A percentile compares a stretch with the other conserved stretches of the same genome.
Evolutionary conservation across 129 eudicot genomes (phyloP).

Genomic region (Dittrichia graveolens): DNA sequence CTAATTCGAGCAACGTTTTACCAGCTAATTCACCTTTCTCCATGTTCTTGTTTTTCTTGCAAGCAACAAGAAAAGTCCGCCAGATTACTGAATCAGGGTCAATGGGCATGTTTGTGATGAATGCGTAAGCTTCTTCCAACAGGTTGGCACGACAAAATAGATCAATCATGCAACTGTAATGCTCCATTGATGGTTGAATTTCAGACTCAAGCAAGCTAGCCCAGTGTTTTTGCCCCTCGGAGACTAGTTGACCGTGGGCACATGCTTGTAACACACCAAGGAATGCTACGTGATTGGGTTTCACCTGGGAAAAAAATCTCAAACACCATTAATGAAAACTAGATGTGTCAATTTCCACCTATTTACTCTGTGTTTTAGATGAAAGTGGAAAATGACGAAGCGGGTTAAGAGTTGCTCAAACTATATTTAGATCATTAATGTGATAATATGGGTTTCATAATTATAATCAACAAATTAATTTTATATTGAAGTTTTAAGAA

Average conservation of each 20-base stretch:
- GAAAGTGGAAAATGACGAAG: too few species aligned
- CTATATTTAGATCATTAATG: too few species aligned
- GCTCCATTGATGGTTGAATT: slow-evolving; percentile 61
- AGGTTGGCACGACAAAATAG: slow-evolving; percentile 52
- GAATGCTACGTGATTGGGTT: slow-evolving; percentile 60
- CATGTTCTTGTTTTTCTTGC: slow-evolving; percentile 50
- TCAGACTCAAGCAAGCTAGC: slow-evolving; percentile 49
- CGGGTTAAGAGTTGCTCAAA: too few species aligned
- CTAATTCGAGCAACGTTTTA: slow-evolving; percentile 45
- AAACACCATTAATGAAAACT: slow-evolving; percentile 1
- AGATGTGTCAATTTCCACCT: not conserved
- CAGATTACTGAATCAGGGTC: slow-evolving; percentile 60
- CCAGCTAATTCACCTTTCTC: slow-evolving; percentile 49
- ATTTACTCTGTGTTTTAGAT: not conserved
- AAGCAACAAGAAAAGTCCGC: slow-evolving; percentile 54
- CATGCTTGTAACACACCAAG: slow-evolving; percentile 60
- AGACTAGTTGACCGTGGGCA: slow-evolving; percentile 59
- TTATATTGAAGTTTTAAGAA: too few species aligned
- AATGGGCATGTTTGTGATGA: slow-evolving; percentile 51
- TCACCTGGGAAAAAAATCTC: slow-evolving; percentile 48
- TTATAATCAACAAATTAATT: too few species aligned
- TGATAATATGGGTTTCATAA: too few species aligned
- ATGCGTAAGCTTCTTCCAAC: slow-evolving; percentile 44
- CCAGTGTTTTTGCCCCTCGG: slow-evolving; percentile 56
- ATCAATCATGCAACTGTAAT: slow-evolving; percentile 75